Conservation (phyloP, 2,329 filamentous ascomycete species). For the Aspergillus sp. region DNA sequence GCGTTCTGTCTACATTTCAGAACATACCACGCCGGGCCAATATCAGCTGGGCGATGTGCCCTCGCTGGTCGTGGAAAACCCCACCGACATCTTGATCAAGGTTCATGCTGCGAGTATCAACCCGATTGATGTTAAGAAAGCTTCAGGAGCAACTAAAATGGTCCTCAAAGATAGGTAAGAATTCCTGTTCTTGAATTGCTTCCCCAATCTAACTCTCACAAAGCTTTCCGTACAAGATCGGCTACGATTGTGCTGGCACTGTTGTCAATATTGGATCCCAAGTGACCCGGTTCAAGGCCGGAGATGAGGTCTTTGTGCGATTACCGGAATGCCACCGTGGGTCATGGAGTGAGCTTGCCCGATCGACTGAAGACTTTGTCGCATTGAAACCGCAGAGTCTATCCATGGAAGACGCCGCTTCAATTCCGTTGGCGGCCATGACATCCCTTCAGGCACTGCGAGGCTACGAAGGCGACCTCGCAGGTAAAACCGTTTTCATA, state of each 20-base stretch:
- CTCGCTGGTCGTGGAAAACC: neutral
- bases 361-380: conserved; percentile 32
- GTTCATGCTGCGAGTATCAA: conserved; percentile 49
- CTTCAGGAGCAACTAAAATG: conserved; percentile 36
- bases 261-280: conserved; percentile 36
- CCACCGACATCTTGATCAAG: conserved; percentile 29
- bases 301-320: conserved; percentile 41
- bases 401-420: conserved; percentile 45
- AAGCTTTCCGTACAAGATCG: conserved; percentile 46
- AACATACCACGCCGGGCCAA: no score
- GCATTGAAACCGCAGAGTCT: conserved; percentile 43
- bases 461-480: conserved; percentile 46
- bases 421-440: conserved; percentile 41
- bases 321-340: conserved; percentile 34
- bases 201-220: no score
- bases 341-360: conserved; percentile 39
- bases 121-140: conserved; percentile 47
- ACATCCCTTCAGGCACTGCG: conserved; percentile 48
- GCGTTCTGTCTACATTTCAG: no score
- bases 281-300: conserved; percentile 37
- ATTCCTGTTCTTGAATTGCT: no score
- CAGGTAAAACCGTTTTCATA: conserved; percentile 54
- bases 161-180: conserved; percentile 33
- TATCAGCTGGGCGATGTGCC: conserved; percentile 1
- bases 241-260: conserved; percentile 43